Evolutionary conservation across 352 stramenopile genomes (phyloP).

Genomic region (Pythium insidiosum): DNA sequence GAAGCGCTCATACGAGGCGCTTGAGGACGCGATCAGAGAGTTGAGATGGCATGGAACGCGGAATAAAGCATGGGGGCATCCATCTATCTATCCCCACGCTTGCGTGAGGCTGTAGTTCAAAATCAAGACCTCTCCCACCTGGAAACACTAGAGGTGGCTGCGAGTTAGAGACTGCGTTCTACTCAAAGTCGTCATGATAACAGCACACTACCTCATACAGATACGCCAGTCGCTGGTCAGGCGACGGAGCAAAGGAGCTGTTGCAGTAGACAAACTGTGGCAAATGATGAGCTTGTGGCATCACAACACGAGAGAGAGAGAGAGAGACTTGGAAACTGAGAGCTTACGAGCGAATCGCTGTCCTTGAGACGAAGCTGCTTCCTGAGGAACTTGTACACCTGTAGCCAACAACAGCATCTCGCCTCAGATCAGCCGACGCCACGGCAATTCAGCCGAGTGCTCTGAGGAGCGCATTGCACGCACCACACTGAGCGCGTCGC

Average conservation of each 20-base stretch:
- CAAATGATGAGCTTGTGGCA: not conserved
- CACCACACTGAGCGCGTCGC: constrained; percentile 70
- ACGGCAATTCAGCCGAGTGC: no score
- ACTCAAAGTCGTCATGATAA: no score
- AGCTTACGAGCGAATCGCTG: constrained; percentile 50
- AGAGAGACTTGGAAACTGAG: not conserved
- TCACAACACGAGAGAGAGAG: not conserved
- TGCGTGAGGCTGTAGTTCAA: constrained; percentile 85
- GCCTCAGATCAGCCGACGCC: not conserved
- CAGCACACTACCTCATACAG: constrained; percentile 65
- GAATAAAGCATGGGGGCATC: no score
- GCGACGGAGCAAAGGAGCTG: constrained; percentile 78
- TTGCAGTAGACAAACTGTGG: constrained; percentile 85
- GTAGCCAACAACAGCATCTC: not conserved
- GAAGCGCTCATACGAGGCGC: constrained; percentile 46
- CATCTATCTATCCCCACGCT: constrained; percentile 77
- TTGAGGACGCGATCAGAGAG: constrained; percentile 2
- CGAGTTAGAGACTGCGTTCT: no score
- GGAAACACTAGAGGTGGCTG: constrained; percentile 76
- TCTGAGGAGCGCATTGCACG: no score
- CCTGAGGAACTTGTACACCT: constrained; percentile 82
- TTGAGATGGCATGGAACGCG: constrained; percentile 3
- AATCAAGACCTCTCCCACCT: constrained; percentile 70
- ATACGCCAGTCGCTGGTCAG: constrained; percentile 68
- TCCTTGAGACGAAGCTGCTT: constrained; percentile 80